Base-by-base conservation (phyloP, 2,329 filamentous ascomycete genomes). In the Pseudocercospora fuligena region DNA sequence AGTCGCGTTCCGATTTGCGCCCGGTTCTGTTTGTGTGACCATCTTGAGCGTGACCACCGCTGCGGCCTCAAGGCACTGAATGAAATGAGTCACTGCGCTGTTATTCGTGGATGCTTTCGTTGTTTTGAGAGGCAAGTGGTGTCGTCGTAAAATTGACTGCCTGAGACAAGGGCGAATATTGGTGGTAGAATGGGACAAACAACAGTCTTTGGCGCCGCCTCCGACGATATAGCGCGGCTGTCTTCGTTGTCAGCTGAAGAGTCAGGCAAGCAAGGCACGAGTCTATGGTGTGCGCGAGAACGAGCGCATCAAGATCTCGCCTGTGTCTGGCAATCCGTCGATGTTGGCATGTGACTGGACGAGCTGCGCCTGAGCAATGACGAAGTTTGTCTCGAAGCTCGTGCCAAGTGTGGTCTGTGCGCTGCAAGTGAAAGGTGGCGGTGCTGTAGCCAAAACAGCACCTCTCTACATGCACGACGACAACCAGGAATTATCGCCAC, bases 1-100 rank as follows among this genome's bases (percentile, higher is more conserved):
- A 49, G 81, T 83, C 63, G 70, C 63, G 65, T 70, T 69, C 61
- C 70, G 69, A 61, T 49, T 56, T 65, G 68, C 64, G 63, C 64
- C 61, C 57, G 63, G 59, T 46, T 70, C 63, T 66, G 66, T 65
- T 60, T 61, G 66, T 31, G 70, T 64, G 46, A 58, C 51, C 51
- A 56, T 57, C 57, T 63, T 49, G 58, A 63, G 40, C 64, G 69
- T 60, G 68, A 63, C 40, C 61, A 11, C 29, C 23, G 43, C 31
- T 60, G 68, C 68, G 66, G 70, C 70, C 66, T 69, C 54, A 49
- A 63, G 65, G 60, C 51, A 68, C 61, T 19, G 62, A 53, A 40
- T 12, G 53, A 29, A 27, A 36, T 69, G 67, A 68, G 67, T 69
- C 65, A 68, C 58, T 56, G 54, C 57, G 60, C 36, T 56, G 27